Evolutionary conservation across 345 rosid genomes (phyloP), one percentile per base, ranked within the genome.

Genomic region (Arabidopsis arenosa): DNA sequence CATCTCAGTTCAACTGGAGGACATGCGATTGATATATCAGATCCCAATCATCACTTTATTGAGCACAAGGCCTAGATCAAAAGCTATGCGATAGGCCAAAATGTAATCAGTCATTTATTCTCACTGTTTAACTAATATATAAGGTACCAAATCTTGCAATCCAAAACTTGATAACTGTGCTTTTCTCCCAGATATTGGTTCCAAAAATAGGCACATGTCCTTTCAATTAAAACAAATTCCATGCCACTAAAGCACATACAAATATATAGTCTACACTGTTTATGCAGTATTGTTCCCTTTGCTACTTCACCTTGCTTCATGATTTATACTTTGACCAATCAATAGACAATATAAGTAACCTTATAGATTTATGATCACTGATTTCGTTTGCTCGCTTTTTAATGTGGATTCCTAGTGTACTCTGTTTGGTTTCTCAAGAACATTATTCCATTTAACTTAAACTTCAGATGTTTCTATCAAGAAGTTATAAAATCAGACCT

Each of bases 41-140:
- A 55, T 15, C 56, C 81, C 51, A 77, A 30, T 66, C 79, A 71
- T 64, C 79, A 78, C 41, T 75, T 66, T 72, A 70, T 67, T 12
- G 76, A 76, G 66, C 73, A 81, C 35, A 84, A 77, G 67, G 28
- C 78, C 77, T 80, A 75, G 74, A 17, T 17, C 53, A 68, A 10
- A 58, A 67, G 60, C 4, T 32, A 58, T 12, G 9, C 9, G 30
- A 21, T 55, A 45, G 14, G 30, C 64, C 28, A 33, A 33, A 76
- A 17, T 61, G 64, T 43, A 76, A 61, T n/a, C 74, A 66, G 37
- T 14, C 44, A 68, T 52, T 37, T 61, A n/a, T 41, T 58, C 43
- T 13, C 40, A 48, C 23, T n/a, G 35, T 52, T 14, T 51, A 21
- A 47, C 1, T 3, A 66, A 66, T 57, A 66, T 13, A 45, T 57